phyloP scores from a whole-genome alignment of 768 basidiomycete genomes.

The Crucibulum laeve region DNA sequence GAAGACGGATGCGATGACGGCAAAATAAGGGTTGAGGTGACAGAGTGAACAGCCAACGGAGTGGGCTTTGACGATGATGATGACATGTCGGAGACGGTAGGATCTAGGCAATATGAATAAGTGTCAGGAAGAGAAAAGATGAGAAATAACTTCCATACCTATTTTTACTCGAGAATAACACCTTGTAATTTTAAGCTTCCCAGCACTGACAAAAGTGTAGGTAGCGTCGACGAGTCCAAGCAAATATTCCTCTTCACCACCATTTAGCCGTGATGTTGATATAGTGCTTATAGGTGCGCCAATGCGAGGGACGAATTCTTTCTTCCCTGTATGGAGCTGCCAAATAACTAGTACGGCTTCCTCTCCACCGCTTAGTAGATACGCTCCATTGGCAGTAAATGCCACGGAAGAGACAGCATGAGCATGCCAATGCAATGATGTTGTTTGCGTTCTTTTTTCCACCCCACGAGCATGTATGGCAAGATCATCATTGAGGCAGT shows the following conservation, averaged over 20 bases:
- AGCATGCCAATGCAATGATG: slow-evolving; percentile 93
- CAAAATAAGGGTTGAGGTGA: slow-evolving; percentile 74
- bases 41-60: slow-evolving; percentile 75
- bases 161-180: slow-evolving; percentile 76
- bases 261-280: slow-evolving; percentile 45
- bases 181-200: slow-evolving; percentile 66
- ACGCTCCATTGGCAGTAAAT: slow-evolving; percentile 89
- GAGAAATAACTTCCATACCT: slow-evolving; percentile 39
- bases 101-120: slow-evolving; percentile 19
- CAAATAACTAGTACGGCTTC: slow-evolving; percentile 96
- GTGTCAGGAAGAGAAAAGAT: slow-evolving; percentile 2
- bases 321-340: slow-evolving; percentile 86
- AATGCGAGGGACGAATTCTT: slow-evolving; percentile 89
- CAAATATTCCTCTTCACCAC: slow-evolving; percentile 80
- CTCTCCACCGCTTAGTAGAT: slow-evolving; percentile 90
- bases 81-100: slow-evolving; percentile 19
- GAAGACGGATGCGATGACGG: slow-evolving; percentile 95
- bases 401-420: slow-evolving; percentile 84
- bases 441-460: slow-evolving; percentile 80
- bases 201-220: slow-evolving; percentile 68
- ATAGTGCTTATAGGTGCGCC: slow-evolving; percentile 82
- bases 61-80: slow-evolving; percentile 37
- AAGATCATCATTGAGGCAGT: slow-evolving; percentile 70
- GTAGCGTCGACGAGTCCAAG: slow-evolving; percentile 80
- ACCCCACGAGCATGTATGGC: slow-evolving; percentile 50